Base-by-base conservation (phyloP, 2,329 filamentous ascomycete species). In the Curvularia eragrostidis region DNA sequence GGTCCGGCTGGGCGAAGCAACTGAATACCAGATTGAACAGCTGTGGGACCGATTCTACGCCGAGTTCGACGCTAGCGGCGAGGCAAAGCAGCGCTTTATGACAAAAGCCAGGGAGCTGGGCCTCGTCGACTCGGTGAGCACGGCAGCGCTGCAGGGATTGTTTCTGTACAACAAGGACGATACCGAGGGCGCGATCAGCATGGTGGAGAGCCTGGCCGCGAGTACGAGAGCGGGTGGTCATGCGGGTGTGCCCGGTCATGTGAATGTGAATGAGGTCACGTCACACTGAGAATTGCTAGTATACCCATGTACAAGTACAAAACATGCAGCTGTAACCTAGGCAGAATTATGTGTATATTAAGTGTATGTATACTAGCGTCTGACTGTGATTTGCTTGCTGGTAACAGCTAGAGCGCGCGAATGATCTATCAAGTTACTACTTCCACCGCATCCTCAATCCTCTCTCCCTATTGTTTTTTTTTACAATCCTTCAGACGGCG, bases 21-120 rank as follows among this genome's bases (percentile, higher is more conserved):
- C 91, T 2, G 84, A 87, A 57, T 90, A 91, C 75, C 95, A 98
- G 78, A 93, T 96, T 18, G 86, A 82, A 13, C 84, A 89, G 76
- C 90, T 99, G 79, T 99, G 94, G 93, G 90, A 96, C 75, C 87
- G 95, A 19, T 99, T 98, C 80, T 99, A 98, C 72, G 90, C 90
- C 3, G 91, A 96, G 32, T 81, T 91, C 23, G 93, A 97, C 71
- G 65, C 69, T 0, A 84, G 87, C 53, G 87, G 88, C 15, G 76
- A 79, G 5, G 85, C 87, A 19, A 87, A 87, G 68, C 79, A 84
- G 67, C 81, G 84, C 18, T 98, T 99, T 79, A 77, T 98, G 63
- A 73, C 82, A 21, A 86, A 85, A 59, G 84, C 96, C 12, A 84
- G 87, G 43, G 83, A 88, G 48, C 80, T 95, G 15, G 89, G 89